Conservation (phyloP, 2,329 filamentous ascomycete species). For the Dothidotthia symphoricarpi region DNA sequence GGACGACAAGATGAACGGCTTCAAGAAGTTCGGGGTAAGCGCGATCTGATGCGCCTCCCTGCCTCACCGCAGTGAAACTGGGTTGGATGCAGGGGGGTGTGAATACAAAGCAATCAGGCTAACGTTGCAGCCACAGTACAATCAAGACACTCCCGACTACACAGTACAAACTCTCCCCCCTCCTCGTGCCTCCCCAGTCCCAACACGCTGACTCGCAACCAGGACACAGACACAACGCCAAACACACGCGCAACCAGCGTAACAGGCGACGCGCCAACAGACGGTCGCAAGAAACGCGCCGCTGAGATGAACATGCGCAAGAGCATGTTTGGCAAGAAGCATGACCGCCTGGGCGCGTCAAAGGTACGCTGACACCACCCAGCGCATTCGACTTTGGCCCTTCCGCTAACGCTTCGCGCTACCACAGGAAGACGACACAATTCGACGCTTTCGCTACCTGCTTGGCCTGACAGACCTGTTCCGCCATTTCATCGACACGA, state of each 20-base stretch:
- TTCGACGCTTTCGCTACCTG: conserved; percentile 90
- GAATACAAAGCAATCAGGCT: conserved; percentile 17
- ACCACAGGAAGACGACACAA: conserved; percentile 83
- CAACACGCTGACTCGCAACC: conserved; percentile 17
- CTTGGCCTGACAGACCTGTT: conserved; percentile 94
- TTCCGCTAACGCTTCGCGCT: conserved; percentile 10
- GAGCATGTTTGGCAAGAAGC: conserved; percentile 92
- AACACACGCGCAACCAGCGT: conserved; percentile 79
- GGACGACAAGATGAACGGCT: conserved; percentile 32
- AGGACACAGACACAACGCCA: conserved; percentile 66
- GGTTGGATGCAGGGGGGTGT: conserved; percentile 1
- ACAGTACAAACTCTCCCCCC: conserved; percentile 46
- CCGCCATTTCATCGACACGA: conserved; percentile 97
- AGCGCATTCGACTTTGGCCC: neutral
- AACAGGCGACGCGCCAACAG: conserved; percentile 66
- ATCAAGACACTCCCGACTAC: conserved; percentile 62
- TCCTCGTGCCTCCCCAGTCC: conserved; percentile 1
- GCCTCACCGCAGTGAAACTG: conserved; percentile 5
- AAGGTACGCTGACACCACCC: conserved; percentile 60
- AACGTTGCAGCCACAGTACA: conserved; percentile 42
- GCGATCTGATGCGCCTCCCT: conserved; percentile 7
- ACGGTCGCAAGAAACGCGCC: conserved; percentile 81
- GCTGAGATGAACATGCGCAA: conserved; percentile 88
- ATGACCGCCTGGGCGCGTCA: conserved; percentile 84
- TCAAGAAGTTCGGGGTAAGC: conserved; percentile 39